Evolutionary conservation across 2,329 filamentous ascomycete species (phyloP), one percentile per base, ranked within the genome.

Genomic region (Malbranchea cinnamomea): DNA sequence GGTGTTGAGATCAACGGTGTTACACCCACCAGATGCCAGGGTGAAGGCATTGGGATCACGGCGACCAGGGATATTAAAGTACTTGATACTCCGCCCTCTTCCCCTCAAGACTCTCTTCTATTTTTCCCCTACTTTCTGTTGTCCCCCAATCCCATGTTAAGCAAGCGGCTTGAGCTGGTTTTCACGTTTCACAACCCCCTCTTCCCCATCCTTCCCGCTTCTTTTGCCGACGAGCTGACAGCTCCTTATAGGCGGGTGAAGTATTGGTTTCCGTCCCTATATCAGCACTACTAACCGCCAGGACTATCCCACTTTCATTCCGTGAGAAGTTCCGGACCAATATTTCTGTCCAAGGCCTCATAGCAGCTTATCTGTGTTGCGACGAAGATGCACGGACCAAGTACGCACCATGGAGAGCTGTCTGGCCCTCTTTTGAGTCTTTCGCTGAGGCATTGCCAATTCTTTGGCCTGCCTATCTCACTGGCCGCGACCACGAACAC

Each of bases 11-110:
- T 83, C 40, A 64, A 76, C 42, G 74, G 74, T 16, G 71, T 91
- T 27, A 60, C 61, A 2, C 74, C 82, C 4, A 65, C 71, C 23
- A 61, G 60, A 22, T 73, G 92, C 10, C 68, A 74, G 4, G 78
- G 74, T 2, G 67, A 78, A 32, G 84, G 84, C 16, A 67, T 89
- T 31, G 84, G 85, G 26, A 73, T 93, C 33, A 65, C 85, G 29
- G 77, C 82, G 4, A 74, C 70, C 8, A 65, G 67, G 16, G 57
- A 66, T 9, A 65, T 89, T 37, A 59, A 77, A 57, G 79, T 80
- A 56, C 45, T 45, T 41, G 39, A 14, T 26, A 22, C 19, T 28
- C 14, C 24, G 6, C 28, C 26, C 12, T 9, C 23, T 11, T 28
- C n/a, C 5, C 27, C 23, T 13, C 13, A 26, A 9, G 2, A 12